Conservation (phyloP, 192 early-diverging fungal genomes). For the Coemansia sp. region DNA sequence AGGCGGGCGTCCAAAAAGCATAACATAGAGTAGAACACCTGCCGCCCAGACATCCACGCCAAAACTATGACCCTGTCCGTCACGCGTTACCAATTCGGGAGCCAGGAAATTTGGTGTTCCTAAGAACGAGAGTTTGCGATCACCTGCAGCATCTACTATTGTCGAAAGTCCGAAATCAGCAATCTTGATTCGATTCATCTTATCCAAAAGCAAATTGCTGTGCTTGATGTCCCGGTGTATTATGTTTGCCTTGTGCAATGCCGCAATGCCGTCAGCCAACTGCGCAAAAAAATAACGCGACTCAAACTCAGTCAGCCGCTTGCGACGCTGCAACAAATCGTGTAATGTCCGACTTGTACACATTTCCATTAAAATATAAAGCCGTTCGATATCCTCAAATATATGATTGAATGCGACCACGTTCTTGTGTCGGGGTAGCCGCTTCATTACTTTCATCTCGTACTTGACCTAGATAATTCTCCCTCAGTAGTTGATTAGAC, state of each 20-base stretch:
- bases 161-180: slow-evolving; percentile 97
- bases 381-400: slow-evolving; percentile 85
- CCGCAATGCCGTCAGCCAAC: slow-evolving; percentile 72
- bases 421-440: slow-evolving; percentile 63
- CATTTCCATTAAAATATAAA: slow-evolving; percentile 90
- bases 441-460: slow-evolving; percentile 54
- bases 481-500: not conserved
- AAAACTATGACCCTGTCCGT: slow-evolving; percentile 79
- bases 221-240: slow-evolving; percentile 97
- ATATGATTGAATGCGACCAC: slow-evolving; percentile 78
- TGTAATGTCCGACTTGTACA: slow-evolving; percentile 88
- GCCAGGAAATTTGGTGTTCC: slow-evolving; percentile 99
- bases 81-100: slow-evolving; percentile 86
- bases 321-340: slow-evolving; percentile 73
- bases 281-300: slow-evolving; percentile 83
- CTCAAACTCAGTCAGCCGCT: slow-evolving; percentile 85
- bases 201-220: slow-evolving; percentile 84
- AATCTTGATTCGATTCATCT: slow-evolving; percentile 82
- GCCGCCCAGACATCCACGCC: slow-evolving; percentile 95
- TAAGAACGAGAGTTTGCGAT: slow-evolving; percentile 93
- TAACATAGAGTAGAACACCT: slow-evolving; percentile 88
- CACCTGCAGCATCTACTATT: slow-evolving; percentile 68
- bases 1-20: slow-evolving; percentile 85
- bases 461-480: slow-evolving; percentile 27
- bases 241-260: slow-evolving; percentile 76